Evolutionary conservation across 73 alveolate genomes (phyloP).

Genomic region (Stentor coeruleus): DNA sequence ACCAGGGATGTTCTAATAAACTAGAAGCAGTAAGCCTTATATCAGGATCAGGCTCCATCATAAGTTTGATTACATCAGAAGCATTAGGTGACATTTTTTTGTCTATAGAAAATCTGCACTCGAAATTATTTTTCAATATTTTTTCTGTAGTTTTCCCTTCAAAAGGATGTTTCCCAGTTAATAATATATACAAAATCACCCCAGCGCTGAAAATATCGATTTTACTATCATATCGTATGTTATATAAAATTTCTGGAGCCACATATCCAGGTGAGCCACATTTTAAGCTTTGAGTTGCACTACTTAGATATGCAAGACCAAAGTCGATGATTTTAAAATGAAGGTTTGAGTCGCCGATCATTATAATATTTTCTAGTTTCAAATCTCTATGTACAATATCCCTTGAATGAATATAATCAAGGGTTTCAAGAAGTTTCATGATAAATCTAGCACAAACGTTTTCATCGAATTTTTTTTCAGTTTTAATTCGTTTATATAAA

Average conservation of each 20-base stretch:
- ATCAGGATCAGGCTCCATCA: not conserved
- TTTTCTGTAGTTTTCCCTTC: not conserved
- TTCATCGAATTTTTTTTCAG: not conserved
- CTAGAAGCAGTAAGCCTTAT: not conserved
- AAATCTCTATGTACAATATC: slow-evolving; percentile 5
- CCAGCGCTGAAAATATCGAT: slow-evolving; percentile 9
- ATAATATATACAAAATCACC: not conserved
- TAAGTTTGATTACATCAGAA: not conserved
- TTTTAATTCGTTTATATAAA: not conserved
- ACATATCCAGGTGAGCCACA: slow-evolving; percentile 25
- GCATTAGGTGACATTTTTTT: not conserved
- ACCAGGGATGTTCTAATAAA: not conserved
- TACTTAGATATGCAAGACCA: not conserved
- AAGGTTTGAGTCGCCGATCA: not conserved
- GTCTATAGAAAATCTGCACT: no score
- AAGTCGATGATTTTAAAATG: not conserved
- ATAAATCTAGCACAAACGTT: not conserved
- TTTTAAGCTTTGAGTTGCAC: not conserved
- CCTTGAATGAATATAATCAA: not conserved
- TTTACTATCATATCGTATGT: not conserved
- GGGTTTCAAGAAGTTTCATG: not conserved
- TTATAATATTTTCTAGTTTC: slow-evolving; percentile 11
- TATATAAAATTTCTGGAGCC: slow-evolving; percentile 14
- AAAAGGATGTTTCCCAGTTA: not conserved
- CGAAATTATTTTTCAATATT: not conserved